A percentile compares a stretch with the other conserved stretches of the same genome.
Evolutionary conservation across 768 basidiomycete species (phyloP).

Genomic region (Steccherinum ochraceum): DNA sequence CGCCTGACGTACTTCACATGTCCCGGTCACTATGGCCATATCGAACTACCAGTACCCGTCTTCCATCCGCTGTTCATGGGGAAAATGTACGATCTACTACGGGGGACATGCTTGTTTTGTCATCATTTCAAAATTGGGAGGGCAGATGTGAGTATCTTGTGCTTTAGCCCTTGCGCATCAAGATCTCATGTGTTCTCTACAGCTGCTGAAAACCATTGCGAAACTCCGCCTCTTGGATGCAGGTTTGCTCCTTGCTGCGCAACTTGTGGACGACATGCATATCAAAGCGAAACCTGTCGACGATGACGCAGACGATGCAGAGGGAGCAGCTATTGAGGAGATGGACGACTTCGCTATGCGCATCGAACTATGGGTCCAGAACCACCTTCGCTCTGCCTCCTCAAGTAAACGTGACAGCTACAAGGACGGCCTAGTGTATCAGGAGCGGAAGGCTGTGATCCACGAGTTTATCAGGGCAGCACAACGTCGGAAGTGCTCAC

Average conservation of each 20-base stretch:
- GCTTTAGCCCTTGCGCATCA: conserved; percentile 5
- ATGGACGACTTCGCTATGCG: conserved; percentile 55
- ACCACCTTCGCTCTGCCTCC: conserved; percentile 37
- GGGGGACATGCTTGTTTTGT: conserved; percentile 89
- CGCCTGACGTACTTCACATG: conserved; percentile 89
- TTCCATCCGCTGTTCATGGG: conserved; percentile 96
- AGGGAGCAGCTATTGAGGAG: conserved; percentile 48
- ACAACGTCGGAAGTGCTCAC: conserved; percentile 69
- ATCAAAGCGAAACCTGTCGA: conserved; percentile 32
- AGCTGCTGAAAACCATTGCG: conserved; percentile 81
- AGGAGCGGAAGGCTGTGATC: conserved; percentile 78
- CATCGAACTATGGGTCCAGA: conserved; percentile 58
- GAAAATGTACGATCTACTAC: conserved; percentile 81
- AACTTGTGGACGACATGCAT: conserved; percentile 65
- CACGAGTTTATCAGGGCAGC: conserved; percentile 71
- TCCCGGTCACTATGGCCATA: conserved; percentile 97
- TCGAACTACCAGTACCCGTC: conserved; percentile 91
- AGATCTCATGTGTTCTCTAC: conserved; percentile 4
- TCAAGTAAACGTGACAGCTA: conserved; percentile 72
- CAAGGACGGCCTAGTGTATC: conserved; percentile 85
- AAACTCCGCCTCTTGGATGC: conserved; percentile 86
- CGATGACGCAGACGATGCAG: conserved; percentile 37
- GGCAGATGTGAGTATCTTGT: conserved; percentile 47
- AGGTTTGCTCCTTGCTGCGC: conserved; percentile 79
- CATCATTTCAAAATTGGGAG: conserved; percentile 82